Base-by-base conservation (phyloP, 2,329 filamentous ascomycete genomes). In the Phialemoniopsis sp. region DNA sequence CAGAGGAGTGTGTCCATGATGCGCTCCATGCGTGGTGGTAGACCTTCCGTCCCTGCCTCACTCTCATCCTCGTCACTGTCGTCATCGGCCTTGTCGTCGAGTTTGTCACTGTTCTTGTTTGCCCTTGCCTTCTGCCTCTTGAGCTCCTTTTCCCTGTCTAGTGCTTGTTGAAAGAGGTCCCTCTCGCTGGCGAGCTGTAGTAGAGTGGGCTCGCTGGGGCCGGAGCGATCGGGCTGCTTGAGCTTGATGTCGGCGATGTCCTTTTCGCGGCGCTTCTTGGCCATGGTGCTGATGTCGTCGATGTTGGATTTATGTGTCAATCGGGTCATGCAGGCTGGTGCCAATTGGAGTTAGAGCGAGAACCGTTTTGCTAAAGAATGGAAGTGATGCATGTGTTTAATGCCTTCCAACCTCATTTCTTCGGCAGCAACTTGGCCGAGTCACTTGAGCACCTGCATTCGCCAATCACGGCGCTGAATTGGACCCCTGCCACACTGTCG, bases 171-270 rank as follows among this genome's bases (percentile, higher is more conserved):
- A 58, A 81, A 67, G 49, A 85, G 63, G 56, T 78, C 57, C 47
- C 76, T 73, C 47, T 87, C 75, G 38, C 83, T 72, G 43, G 87
- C 87, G 21, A 90, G 57, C 41, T 90, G 71, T 42, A 89, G 70
- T n/a, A 93, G 70, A 1, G 87, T 91, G 58, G 83, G 74, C 32
- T 79, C 72, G 5, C 64, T 64, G 0, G 71, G 82, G 2, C 60
- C 75, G 37, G 78, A 79, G 43, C 82, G 78, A 60, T 89, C 81
- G 26, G 86, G 85, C n/a, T 86, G 80, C 37, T 68, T 64, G 42
- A 89, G 71, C 49, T 80, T 78, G 57, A 87, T 73, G 42, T 73
- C 62, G 46, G 60, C 57, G 32, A 71, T 60, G 34, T 63, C 62
- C 49, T 68, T 64, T 46, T 73, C 64, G 47, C 68, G 73, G 36